A percentile compares a stretch with the other conserved stretches of the same genome.
phyloP scores from a whole-genome alignment of 1,139 yeast species.

The Zygosaccharomyces pseudobailii region DNA sequence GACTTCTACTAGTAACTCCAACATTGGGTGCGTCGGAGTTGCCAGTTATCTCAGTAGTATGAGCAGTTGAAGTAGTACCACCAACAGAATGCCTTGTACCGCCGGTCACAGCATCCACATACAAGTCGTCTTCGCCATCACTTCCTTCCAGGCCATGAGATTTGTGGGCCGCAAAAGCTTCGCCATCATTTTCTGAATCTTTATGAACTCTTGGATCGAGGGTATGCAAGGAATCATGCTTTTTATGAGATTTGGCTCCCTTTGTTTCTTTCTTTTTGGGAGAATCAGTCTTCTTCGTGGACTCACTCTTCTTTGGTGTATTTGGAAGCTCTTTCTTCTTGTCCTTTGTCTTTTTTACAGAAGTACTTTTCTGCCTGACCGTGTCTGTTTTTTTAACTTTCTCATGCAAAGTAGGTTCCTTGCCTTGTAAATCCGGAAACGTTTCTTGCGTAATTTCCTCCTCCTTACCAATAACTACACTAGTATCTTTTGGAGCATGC shows the following conservation, averaged over 20 bases:
- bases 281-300: not conserved
- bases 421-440: not conserved
- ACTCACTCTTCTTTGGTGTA: not conserved
- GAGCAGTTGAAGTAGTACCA: not conserved
- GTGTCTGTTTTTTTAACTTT: not conserved
- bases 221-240: conserved; percentile 1
- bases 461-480: too few species aligned
- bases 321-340: not conserved
- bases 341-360: not conserved
- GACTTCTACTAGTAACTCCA: not conserved
- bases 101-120: not conserved
- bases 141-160: not conserved
- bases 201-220: not conserved
- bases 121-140: not conserved
- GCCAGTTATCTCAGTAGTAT: not conserved
- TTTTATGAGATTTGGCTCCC: not conserved
- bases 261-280: not conserved
- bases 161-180: not conserved
- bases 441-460: not conserved
- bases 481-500: too few species aligned
- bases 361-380: not conserved
- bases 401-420: not conserved
- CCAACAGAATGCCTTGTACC: not conserved
- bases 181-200: not conserved
- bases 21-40: not conserved